These are phyloP conservation scores for Lodderomyces pseudojiufengensis DNA, from an alignment of 1,139 yeast species.

Conservation along the genomic window DNA sequence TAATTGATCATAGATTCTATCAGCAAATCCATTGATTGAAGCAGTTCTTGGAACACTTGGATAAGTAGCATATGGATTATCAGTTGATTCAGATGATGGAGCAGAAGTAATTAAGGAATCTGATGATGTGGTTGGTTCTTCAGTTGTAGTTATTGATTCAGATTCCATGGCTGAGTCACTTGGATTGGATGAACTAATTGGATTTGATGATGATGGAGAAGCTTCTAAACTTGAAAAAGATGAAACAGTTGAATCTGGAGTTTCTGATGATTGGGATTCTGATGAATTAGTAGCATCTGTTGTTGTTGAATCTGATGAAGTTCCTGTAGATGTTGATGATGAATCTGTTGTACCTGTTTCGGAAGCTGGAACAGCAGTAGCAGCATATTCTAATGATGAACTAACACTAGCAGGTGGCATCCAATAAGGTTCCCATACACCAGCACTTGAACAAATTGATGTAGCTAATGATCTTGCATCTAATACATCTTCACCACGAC, in stretches of 20 bases:
- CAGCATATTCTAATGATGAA: slow-evolving; percentile 30
- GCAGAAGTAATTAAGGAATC: background rate
- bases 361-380: slow-evolving; percentile 12
- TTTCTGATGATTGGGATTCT: background rate
- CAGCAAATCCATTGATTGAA: slow-evolving; percentile 34
- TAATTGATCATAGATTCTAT: slow-evolving; percentile 22
- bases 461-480: slow-evolving; percentile 37
- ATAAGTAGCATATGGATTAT: slow-evolving; percentile 18
- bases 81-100: slow-evolving; percentile 7
- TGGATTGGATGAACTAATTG: no score
- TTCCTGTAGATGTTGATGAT: background rate
- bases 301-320: background rate
- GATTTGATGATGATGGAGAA: no score
- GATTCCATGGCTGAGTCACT: no score
- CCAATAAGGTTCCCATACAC: slow-evolving; percentile 40
- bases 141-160: background rate
- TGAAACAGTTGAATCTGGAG: background rate
- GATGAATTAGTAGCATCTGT: slow-evolving; percentile 1
- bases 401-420: slow-evolving; percentile 33
- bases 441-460: slow-evolving; percentile 40
- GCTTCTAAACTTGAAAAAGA: background rate
- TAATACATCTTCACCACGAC: slow-evolving; percentile 35
- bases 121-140: slow-evolving; percentile 1
- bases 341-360: slow-evolving; percentile 4
- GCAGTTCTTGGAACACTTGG: slow-evolving; percentile 36